Percentiles rank a stretch among this genome's conserved stretches.
phyloP scores from a whole-genome alignment of 805 yeast genomes.

The Kazachstania bromeliacearum region DNA sequence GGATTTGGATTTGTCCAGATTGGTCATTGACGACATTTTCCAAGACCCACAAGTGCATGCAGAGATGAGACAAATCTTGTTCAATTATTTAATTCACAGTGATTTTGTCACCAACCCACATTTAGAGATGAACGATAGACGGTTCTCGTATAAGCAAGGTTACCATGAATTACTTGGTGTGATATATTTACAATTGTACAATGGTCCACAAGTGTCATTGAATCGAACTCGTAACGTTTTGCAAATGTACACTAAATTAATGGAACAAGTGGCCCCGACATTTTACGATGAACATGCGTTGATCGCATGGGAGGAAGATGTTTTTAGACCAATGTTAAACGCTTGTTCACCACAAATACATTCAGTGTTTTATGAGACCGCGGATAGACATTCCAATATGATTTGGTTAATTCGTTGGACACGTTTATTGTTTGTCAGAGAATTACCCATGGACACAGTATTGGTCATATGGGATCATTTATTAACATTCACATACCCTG shows the following conservation, averaged over 20 bases:
- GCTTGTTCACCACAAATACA: conserved; percentile 14
- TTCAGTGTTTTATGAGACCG: conserved; percentile 7
- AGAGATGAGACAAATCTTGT: conserved; percentile 20
- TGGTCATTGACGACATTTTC: conserved; percentile 20
- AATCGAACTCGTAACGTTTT: conserved; percentile 10
- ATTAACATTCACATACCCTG: conserved; percentile 19
- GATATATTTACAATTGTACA: conserved; percentile 20
- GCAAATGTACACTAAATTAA: conserved; percentile 19
- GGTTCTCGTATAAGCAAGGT: conserved; percentile 23
- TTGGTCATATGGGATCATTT: conserved; percentile 27
- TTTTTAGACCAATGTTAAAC: conserved; percentile 17
- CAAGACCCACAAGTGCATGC: conserved; percentile 12
- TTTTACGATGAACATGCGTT: conserved; percentile 22
- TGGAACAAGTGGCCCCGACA: conserved; percentile 18
- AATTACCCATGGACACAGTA: conserved; percentile 18
- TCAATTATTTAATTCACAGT: conserved; percentile 13
- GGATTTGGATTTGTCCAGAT: conserved; percentile 23
- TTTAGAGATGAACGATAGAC: conserved; percentile 2
- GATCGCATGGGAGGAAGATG: conserved; percentile 19
- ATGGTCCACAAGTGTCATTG: conserved; percentile 2
- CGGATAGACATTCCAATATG: conserved; percentile 10
- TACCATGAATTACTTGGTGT: conserved; percentile 26
- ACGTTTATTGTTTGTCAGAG: conserved; percentile 24
- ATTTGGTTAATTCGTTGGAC: conserved; percentile 31
- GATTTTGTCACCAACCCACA: not conserved